A percentile compares a stretch with the other conserved stretches of the same genome.
Conservation (phyloP, 176 grass and related monocot species). For the Pharus latifolius region DNA sequence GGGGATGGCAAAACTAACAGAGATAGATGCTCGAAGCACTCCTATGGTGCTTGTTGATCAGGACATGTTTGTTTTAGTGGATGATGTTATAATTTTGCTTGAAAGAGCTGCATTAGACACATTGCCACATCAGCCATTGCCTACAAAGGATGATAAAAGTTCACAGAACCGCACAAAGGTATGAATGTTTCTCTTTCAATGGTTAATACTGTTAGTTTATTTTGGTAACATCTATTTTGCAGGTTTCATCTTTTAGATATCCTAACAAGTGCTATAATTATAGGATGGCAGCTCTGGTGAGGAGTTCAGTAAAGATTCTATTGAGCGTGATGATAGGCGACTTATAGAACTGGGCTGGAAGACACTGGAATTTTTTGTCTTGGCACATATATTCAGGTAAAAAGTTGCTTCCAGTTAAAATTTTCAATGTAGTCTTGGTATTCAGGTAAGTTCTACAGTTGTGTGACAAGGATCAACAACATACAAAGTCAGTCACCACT, state of each 20-base stretch:
- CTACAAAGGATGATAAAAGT: constrained; percentile 80
- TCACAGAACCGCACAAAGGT: constrained; percentile 75
- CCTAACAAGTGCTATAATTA: constrained; percentile 17
- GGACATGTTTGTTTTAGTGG: constrained; percentile 77
- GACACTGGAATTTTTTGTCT: constrained; percentile 86
- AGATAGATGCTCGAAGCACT: constrained; percentile 41
- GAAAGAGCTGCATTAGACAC: constrained; percentile 68
- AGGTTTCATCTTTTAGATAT: constrained; percentile 3
- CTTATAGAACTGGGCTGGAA: constrained; percentile 82
- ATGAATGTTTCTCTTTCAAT: neutral
- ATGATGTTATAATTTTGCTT: constrained; percentile 77
- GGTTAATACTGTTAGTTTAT: neutral
- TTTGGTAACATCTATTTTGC: neutral
- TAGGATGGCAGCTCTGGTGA: constrained; percentile 75
- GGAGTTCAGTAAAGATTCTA: constrained; percentile 80
- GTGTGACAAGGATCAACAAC: neutral
- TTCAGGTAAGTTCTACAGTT: constrained; percentile 1
- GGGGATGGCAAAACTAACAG: constrained; percentile 39
- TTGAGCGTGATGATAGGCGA: constrained; percentile 76
- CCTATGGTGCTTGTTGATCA: constrained; percentile 75
- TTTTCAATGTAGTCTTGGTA: neutral
- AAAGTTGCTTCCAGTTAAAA: neutral
- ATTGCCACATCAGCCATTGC: constrained; percentile 60
- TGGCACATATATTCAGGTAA: constrained; percentile 90
- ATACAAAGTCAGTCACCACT: neutral